Base-by-base conservation (phyloP, 2,329 filamentous ascomycete species). In the Chaetomiaceae sp. region DNA sequence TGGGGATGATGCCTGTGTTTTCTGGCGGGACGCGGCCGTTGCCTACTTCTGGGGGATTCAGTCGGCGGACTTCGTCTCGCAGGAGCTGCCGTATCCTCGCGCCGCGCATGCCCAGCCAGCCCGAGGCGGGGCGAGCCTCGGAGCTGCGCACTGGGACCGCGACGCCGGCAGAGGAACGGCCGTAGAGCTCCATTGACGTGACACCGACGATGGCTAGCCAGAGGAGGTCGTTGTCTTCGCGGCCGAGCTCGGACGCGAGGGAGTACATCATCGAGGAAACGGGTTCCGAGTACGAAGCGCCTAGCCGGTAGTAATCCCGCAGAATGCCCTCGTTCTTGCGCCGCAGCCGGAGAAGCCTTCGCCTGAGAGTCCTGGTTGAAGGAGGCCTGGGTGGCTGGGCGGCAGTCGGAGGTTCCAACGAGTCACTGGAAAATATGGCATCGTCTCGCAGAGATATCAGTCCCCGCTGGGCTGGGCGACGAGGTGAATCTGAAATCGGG, bases 141-240 rank as follows among this genome's bases (percentile, higher is more conserved):
- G 72, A 84, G 57, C 71, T 70, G 36, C 78, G 75, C 14, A 80
- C 74, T 1, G 80, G 75, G 2, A 83, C 78, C 17, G 88, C 86
- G 27, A 94, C 78, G 22, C 90, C 90, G 12, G 88, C 86, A 40
- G 88, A 89, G 19, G 89, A 92, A 52, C 89, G 85, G 15, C 91
- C 91, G 61, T 94, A 95, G 1, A 96, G 79, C 67, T 96, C 91
- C 71, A 95, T 85, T 15, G 91, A 95, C n/a, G 88, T 91, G 33
- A 96, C 89, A 6, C 94, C 94, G 23, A 99, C 89, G 64, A 97
- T 96, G 6, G 91, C 85, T 54, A 96, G 80, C 94, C 94, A 99
- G 14, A 99, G 78, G 20, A 97, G 77, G 64, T 99, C 91, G 64
- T 97, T 99, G 69, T 97, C 92, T 76, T 97, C 94, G 49, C 91